Percentiles rank a stretch among this genome's conserved stretches.
Conservation (phyloP, 2,329 filamentous ascomycete species). For the Byssothecium circinans region DNA sequence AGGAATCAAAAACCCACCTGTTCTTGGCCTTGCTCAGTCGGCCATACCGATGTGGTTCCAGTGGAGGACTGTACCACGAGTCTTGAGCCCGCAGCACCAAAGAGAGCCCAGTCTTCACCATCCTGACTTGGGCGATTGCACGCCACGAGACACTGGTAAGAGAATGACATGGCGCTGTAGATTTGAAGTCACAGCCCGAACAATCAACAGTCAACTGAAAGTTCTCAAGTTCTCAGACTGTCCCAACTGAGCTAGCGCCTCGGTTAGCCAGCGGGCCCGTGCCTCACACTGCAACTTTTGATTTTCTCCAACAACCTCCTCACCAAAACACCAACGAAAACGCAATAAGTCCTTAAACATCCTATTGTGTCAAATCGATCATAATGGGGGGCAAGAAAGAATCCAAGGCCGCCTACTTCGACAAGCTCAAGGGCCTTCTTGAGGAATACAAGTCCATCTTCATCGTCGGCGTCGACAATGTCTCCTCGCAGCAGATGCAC, state of each 20-base stretch:
- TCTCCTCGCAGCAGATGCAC: slow-evolving; percentile 99
- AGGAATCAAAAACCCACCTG: slow-evolving; percentile 25
- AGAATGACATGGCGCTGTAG: slow-evolving; percentile 32
- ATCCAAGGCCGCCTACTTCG: slow-evolving; percentile 97
- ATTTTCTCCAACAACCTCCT: slow-evolving; percentile 22
- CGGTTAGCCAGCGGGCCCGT: slow-evolving; percentile 9
- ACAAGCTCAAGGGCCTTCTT: slow-evolving; percentile 97
- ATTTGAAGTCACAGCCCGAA: neutral
- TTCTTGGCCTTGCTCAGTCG: slow-evolving; percentile 20
- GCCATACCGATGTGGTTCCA: slow-evolving; percentile 35
- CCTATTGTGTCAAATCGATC: slow-evolving; percentile 88
- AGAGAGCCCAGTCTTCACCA: slow-evolving; percentile 54
- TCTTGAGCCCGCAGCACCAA: slow-evolving; percentile 73
- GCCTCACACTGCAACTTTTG: slow-evolving; percentile 17
- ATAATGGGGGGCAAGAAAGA: slow-evolving; percentile 98
- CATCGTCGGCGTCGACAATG: slow-evolving; percentile 93
- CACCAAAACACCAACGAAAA: slow-evolving; percentile 29
- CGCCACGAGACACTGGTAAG: slow-evolving; percentile 46
- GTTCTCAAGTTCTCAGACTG: slow-evolving; percentile 5
- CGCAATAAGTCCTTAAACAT: slow-evolving; percentile 85
- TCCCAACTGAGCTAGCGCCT: slow-evolving; percentile 5
- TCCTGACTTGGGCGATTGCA: slow-evolving; percentile 18
- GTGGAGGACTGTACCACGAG: slow-evolving; percentile 57
- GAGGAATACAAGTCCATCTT: slow-evolving; percentile 97
- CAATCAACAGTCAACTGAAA: slow-evolving; percentile 3